Conservation (phyloP, 176 grass and related monocot species). For the Cocos nucifera region DNA sequence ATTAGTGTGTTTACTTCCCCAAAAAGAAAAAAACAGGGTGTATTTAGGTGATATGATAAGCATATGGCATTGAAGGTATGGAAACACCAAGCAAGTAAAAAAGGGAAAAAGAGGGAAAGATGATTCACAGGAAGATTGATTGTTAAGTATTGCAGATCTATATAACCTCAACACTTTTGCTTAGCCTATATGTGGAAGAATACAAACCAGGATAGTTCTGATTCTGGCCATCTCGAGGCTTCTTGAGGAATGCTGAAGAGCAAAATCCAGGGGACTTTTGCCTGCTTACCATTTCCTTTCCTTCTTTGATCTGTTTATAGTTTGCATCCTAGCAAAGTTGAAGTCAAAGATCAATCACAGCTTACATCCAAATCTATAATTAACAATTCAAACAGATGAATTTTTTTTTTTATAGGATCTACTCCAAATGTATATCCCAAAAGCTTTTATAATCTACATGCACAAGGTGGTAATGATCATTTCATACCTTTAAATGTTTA, state of each 20-base stretch:
- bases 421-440: neutral
- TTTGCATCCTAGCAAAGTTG: constrained; percentile 31
- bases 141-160: too few species aligned
- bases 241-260: constrained; percentile 39
- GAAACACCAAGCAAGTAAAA: too few species aligned
- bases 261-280: constrained; percentile 21
- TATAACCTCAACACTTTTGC: neutral
- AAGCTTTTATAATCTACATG: neutral
- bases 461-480: neutral
- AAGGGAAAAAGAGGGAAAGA: too few species aligned
- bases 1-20: too few species aligned
- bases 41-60: too few species aligned
- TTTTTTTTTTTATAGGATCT: neutral
- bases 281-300: constrained; percentile 21
- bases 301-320: constrained; percentile 11
- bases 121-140: too few species aligned
- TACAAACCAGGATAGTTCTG: constrained; percentile 51
- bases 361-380: too few species aligned
- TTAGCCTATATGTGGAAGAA: neutral
- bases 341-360: constrained; percentile 14
- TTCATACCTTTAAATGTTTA: constrained; percentile 45
- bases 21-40: too few species aligned
- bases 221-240: constrained; percentile 40
- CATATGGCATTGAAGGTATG: too few species aligned
- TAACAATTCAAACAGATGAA: constrained; percentile 5